Conservation (phyloP, 129 eudicot species). For the Arctium lappa region DNA sequence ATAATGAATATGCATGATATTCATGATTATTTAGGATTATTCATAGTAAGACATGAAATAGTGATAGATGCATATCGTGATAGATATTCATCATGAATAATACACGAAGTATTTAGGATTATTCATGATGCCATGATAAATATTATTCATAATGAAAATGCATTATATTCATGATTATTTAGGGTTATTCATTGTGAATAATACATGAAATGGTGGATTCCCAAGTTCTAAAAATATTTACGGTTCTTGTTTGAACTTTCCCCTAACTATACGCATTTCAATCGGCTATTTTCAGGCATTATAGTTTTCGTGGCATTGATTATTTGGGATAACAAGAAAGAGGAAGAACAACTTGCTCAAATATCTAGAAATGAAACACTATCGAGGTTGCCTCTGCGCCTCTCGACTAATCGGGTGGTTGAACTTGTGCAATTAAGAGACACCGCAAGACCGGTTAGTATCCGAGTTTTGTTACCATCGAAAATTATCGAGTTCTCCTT, state of each 20-base stretch:
- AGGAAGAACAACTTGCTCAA: slow-evolving; percentile 97
- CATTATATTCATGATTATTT: too few species aligned
- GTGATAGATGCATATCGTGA: too few species aligned
- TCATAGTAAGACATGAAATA: background rate
- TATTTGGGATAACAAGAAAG: slow-evolving; percentile 94
- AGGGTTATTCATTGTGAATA: background rate
- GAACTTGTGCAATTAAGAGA: slow-evolving; percentile 98
- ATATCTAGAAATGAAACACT: slow-evolving; percentile 83
- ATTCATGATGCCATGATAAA: background rate
- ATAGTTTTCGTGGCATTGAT: slow-evolving; percentile 75
- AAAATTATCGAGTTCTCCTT: background rate
- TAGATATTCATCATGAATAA: background rate
- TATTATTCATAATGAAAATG: too few species aligned
- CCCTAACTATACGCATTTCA: slow-evolving; percentile 6
- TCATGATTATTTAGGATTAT: background rate
- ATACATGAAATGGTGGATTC: background rate
- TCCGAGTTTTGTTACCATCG: background rate
- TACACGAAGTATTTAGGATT: background rate
- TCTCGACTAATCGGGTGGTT: slow-evolving; percentile 90
- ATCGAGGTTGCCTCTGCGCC: slow-evolving; percentile 91
- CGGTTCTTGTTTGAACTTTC: background rate
- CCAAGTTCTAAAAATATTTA: background rate
- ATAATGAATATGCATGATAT: too few species aligned
- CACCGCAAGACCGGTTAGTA: slow-evolving; percentile 88
- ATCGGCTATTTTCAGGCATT: slow-evolving; percentile 73